phyloP scores from a whole-genome alignment of 305 asterid species.

The Fraxinus baroniana region DNA sequence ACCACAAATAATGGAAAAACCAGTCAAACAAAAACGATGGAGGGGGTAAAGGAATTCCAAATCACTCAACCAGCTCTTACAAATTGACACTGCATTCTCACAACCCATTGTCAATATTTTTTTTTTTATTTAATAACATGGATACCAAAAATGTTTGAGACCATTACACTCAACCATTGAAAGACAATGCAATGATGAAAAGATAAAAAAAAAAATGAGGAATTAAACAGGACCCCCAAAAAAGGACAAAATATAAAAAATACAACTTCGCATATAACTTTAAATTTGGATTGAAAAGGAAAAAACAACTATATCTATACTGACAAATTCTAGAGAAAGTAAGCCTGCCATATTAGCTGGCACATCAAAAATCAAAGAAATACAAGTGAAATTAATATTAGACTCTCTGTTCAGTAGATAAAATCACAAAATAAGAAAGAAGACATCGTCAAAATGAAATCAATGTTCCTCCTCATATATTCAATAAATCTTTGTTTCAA shows the following conservation, averaged over 20 bases:
- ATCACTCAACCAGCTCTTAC: constrained; percentile 45
- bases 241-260: too few relatives aligned
- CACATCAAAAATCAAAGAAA: neutral
- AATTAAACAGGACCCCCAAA: neutral
- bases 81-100: constrained; percentile 45
- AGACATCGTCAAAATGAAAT: neutral
- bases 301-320: too few relatives aligned
- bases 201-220: neutral
- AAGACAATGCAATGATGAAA: constrained; percentile 17
- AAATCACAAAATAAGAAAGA: neutral
- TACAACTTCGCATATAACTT: neutral
- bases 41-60: constrained; percentile 19
- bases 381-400: neutral
- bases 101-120: constrained; percentile 46
- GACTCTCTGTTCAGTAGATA: neutral
- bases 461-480: neutral
- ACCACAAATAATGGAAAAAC: neutral
- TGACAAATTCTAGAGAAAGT: neutral
- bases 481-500: neutral
- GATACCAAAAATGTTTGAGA: constrained; percentile 27
- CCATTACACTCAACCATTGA: constrained; percentile 21
- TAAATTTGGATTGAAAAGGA: neutral
- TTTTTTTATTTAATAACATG: constrained; percentile 23
- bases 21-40: neutral
- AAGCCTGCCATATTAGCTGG: neutral